A percentile compares a stretch with the other conserved stretches of the same genome.
Conservation (phyloP, 257 asterid species). For the Plantago elongata region DNA sequence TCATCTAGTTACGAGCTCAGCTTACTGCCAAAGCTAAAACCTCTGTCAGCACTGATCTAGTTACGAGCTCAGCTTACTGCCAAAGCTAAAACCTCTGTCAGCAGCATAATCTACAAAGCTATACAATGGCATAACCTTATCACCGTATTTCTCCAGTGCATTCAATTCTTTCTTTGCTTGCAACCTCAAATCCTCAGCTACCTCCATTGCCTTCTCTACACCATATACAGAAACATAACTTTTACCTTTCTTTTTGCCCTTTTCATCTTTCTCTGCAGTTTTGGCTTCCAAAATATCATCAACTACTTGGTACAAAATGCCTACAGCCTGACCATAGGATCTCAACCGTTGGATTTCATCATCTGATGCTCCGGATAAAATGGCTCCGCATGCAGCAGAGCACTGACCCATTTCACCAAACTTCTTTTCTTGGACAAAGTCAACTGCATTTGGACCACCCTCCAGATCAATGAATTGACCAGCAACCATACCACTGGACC, state of each 20-base stretch:
- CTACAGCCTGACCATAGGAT: constrained; percentile 52
- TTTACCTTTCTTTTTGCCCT: constrained; percentile 41
- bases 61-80: constrained; percentile 12
- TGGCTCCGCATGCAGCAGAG: constrained; percentile 93
- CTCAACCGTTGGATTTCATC: constrained; percentile 67
- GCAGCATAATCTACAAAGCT: constrained; percentile 94
- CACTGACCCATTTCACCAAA: constrained; percentile 93
- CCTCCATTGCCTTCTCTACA: constrained; percentile 75
- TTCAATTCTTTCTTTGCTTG: constrained; percentile 73
- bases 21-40: constrained; percentile 40
- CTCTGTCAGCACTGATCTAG: constrained; percentile 71
- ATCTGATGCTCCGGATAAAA: constrained; percentile 84
- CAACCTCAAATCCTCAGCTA: constrained; percentile 72
- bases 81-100: constrained; percentile 63
- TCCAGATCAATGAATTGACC: constrained; percentile 87
- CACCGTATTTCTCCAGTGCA: constrained; percentile 71
- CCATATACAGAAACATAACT: constrained; percentile 80
- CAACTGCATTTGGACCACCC: constrained; percentile 70
- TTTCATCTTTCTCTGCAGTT: constrained; percentile 17
- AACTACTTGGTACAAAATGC: constrained; percentile 54
- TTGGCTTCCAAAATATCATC: constrained; percentile 60
- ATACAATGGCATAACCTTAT: constrained; percentile 58
- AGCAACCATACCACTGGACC: constrained; percentile 97
- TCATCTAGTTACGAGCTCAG: background rate
- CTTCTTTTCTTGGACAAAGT: constrained; percentile 76